A percentile compares a stretch with the other conserved stretches of the same genome.
phyloP scores from a whole-genome alignment of 805 yeast species.

The Schizosaccharomyces octosporus region DNA sequence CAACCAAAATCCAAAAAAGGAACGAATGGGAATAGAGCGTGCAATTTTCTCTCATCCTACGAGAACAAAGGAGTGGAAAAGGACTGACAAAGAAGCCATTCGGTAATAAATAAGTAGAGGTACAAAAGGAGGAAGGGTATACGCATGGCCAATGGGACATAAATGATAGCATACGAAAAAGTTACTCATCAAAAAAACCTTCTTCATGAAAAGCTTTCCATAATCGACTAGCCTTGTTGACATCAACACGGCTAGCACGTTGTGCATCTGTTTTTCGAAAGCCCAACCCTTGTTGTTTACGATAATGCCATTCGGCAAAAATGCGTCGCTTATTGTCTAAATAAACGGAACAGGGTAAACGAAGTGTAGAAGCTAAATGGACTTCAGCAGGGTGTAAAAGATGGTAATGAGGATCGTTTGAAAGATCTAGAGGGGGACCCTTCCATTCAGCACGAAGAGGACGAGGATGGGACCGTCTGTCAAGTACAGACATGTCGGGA shows the following conservation, averaged over 20 bases:
- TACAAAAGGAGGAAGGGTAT: no score
- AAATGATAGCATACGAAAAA: neutral
- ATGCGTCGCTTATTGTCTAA: conserved; percentile 55
- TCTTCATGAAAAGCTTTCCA: conserved; percentile 76
- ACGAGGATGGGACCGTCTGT: conserved; percentile 20
- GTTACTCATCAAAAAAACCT: conserved; percentile 46
- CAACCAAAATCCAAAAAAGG: neutral
- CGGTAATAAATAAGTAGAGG: no score
- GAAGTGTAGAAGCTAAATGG: conserved; percentile 58
- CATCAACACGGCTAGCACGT: conserved; percentile 91
- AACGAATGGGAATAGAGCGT: neutral
- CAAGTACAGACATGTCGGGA: conserved; percentile 36
- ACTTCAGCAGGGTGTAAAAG: conserved; percentile 83
- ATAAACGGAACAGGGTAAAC: conserved; percentile 71
- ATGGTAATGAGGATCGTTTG: conserved; percentile 32
- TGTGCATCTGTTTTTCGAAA: conserved; percentile 95
- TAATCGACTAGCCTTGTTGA: conserved; percentile 77
- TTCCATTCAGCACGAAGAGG: conserved; percentile 81
- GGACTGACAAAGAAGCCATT: no score
- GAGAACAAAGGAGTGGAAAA: no score
- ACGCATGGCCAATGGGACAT: no score
- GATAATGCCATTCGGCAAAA: conserved; percentile 67
- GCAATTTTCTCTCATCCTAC: neutral
- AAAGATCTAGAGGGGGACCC: conserved; percentile 85
- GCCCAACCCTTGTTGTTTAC: conserved; percentile 40